Conservation (phyloP, 768 basidiomycete species). For the Termitomyces bulborhizus region DNA sequence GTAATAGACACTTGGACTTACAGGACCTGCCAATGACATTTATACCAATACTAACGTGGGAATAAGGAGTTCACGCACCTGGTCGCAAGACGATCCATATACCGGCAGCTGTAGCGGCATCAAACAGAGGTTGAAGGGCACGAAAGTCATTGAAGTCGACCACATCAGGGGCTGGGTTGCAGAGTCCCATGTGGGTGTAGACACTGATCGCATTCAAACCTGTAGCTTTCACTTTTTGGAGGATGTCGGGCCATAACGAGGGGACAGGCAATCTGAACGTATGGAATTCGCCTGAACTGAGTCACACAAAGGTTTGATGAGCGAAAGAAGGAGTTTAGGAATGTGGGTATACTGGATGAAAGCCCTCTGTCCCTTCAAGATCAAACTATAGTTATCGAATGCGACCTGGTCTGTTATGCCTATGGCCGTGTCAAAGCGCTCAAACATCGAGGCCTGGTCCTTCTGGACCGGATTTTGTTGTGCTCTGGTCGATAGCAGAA, state of each 20-base stretch:
- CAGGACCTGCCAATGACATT: constrained; percentile 27
- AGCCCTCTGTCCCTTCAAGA: constrained; percentile 61
- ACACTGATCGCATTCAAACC: constrained; percentile 76
- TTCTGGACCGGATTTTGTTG: constrained; percentile 1
- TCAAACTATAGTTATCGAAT: constrained; percentile 68
- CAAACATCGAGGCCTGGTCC: neutral
- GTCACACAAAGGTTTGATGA: neutral
- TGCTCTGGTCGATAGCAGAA: constrained; percentile 17
- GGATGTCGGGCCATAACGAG: constrained; percentile 74
- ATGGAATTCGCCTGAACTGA: constrained; percentile 81
- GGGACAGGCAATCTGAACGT: constrained; percentile 78
- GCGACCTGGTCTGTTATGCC: constrained; percentile 31
- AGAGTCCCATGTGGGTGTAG: constrained; percentile 75
- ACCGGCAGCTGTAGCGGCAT: constrained; percentile 67
- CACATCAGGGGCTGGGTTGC: constrained; percentile 68
- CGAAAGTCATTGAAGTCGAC: constrained; percentile 71
- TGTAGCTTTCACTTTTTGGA: constrained; percentile 76
- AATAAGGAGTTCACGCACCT: constrained; percentile 31
- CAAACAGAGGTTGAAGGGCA: constrained; percentile 62
- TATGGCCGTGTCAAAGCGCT: constrained; percentile 1
- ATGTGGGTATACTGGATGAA: constrained; percentile 58
- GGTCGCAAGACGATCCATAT: constrained; percentile 78
- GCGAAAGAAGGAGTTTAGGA: neutral
- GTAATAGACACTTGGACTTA: constrained; percentile 16
- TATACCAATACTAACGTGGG: neutral